A percentile compares a stretch with the other conserved stretches of the same genome.
phyloP scores from a whole-genome alignment of 441 rosid species.

The Erodium texanum region DNA sequence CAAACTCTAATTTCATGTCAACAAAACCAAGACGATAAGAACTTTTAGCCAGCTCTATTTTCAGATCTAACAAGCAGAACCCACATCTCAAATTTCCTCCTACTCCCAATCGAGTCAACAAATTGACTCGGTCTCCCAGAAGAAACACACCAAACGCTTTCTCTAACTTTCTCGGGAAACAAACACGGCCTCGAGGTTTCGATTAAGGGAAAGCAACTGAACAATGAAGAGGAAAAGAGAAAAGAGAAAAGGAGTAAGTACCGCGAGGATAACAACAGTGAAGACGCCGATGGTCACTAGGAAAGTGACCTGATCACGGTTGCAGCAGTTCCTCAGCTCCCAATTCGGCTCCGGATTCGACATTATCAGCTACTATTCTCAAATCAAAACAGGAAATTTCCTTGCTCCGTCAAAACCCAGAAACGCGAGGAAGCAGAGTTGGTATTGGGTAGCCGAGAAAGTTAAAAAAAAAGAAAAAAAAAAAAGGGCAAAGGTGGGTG shows the following conservation, averaged over 20 bases:
- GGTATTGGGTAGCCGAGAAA: not conserved
- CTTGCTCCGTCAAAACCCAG: not conserved
- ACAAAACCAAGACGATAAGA: not conserved
- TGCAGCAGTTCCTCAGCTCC: conserved; percentile 71
- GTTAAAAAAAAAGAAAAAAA: not conserved
- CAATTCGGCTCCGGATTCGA: conserved; percentile 39
- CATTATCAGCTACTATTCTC: too few relatives aligned
- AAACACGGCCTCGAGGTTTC: not conserved
- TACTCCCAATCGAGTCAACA: not conserved
- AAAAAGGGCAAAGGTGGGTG: too few relatives aligned
- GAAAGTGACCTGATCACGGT: conserved; percentile 49
- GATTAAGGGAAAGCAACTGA: not conserved
- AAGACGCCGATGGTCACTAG: conserved; percentile 56
- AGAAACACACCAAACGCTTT: not conserved
- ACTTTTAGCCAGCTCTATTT: not conserved
- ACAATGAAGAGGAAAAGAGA: not conserved
- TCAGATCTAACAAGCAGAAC: not conserved
- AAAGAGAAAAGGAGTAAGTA: conserved; percentile 17
- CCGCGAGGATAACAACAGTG: conserved; percentile 71
- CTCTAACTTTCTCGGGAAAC: not conserved
- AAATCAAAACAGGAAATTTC: not conserved
- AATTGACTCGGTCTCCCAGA: not conserved
- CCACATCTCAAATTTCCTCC: not conserved
- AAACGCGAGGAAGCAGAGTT: not conserved
- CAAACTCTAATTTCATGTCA: not conserved